Percentiles rank a stretch among this genome's conserved stretches.
Conservation (phyloP, 805 yeast genomes). For the Pichia californica region DNA sequence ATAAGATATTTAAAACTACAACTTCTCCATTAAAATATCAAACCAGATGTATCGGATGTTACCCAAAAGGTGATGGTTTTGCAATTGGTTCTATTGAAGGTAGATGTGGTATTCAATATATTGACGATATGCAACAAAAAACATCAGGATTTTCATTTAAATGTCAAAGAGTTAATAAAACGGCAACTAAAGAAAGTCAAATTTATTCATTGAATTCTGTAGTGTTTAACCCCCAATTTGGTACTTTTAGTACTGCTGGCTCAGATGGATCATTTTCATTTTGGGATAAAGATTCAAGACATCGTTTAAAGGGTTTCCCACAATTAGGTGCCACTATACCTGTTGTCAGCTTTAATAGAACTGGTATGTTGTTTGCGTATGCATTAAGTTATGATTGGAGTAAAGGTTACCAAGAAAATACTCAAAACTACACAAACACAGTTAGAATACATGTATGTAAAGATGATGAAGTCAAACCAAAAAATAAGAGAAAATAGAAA, state of each 20-base stretch:
- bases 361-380: constrained; percentile 81
- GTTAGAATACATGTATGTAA: constrained; percentile 78
- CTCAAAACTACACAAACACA: constrained; percentile 65
- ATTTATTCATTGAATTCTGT: constrained; percentile 79
- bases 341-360: constrained; percentile 72
- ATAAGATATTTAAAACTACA: constrained; percentile 64
- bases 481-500: constrained; percentile 28
- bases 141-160: constrained; percentile 81
- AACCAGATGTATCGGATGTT: constrained; percentile 76
- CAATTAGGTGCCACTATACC: constrained; percentile 61
- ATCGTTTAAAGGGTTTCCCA: constrained; percentile 77
- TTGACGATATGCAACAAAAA: constrained; percentile 73
- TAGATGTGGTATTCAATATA: constrained; percentile 88
- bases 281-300: constrained; percentile 94
- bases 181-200: constrained; percentile 49
- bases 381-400: constrained; percentile 95
- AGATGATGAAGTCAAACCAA: constrained; percentile 78
- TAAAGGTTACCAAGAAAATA: constrained; percentile 76
- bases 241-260: constrained; percentile 92
- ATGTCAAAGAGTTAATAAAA: constrained; percentile 77
- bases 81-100: constrained; percentile 95
- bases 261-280: constrained; percentile 89
- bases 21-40: constrained; percentile 85
- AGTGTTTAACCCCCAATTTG: constrained; percentile 80
- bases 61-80: constrained; percentile 87